Base-by-base conservation (phyloP, 306 rosid species). In the Arachis hypogaea region DNA sequence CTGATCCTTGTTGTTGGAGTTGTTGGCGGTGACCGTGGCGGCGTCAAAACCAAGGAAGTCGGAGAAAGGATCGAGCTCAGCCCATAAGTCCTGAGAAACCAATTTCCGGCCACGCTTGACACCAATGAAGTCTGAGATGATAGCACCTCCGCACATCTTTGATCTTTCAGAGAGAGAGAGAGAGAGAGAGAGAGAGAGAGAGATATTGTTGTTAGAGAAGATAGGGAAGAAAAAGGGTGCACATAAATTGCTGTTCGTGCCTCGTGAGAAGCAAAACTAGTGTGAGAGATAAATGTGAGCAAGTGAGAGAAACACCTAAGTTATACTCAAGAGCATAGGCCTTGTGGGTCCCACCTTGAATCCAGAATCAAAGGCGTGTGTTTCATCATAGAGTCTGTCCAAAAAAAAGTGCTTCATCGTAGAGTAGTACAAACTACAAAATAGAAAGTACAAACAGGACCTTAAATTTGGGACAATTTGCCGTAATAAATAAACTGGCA, bases 71-170 rank as follows among this genome's bases (percentile, higher is more conserved):
- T 89, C 91, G 5, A 89, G 70, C 43, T 91, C 91, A 2, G 86
- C 81, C 96, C 96, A 91, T 12, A 89, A 75, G 30, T 86, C 82
- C 51, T 78, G 68, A 3, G 75, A 38, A 45, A 80, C 77, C 41
- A 75, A 11, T 1, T 72, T 85, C 79, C 91, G 85, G 81, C 73
- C 59, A 28, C 83, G 86, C 82, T 85, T 91, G 4, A 70, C 80
- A 56, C 81, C 88, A 38, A 81, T 74, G 81, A 71, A 85, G 77
- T 81, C 93, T 2, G 98, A 91, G 59, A 91, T 91, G 63, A 94
- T 91, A 55, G 98, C 96, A 44, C 97, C 98, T 4, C 98, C 98
- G 66, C 98, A 94, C 98, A 94, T 93, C 61, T 69, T 69, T 8
- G 38, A 11, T 4, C 4, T 12, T 7, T 47, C n/a, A 49, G 6